phyloP scores from a whole-genome alignment of 306 rosid species.

The Quillaja saponaria region DNA sequence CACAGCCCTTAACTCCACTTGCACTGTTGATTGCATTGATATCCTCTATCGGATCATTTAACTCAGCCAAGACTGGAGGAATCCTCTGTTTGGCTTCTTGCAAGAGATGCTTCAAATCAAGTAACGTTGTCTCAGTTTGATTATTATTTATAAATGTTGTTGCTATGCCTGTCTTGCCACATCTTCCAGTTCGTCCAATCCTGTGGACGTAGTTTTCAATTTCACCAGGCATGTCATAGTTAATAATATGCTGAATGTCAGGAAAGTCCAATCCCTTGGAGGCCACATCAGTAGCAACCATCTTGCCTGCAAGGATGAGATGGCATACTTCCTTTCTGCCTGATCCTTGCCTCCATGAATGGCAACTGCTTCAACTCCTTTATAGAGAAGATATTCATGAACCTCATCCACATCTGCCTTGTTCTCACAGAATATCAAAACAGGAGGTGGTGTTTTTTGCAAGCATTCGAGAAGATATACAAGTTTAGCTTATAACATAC shows the following conservation, averaged over 20 bases:
- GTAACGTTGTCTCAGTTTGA: slow-evolving; percentile 86
- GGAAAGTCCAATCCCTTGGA: slow-evolving; percentile 96
- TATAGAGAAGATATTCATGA: slow-evolving; percentile 84
- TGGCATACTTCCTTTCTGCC: slow-evolving; percentile 85
- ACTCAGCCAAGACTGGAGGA: slow-evolving; percentile 90
- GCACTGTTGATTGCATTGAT: slow-evolving; percentile 59
- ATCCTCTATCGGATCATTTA: slow-evolving; percentile 89
- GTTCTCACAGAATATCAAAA: slow-evolving; percentile 74
- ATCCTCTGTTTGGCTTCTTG: slow-evolving; percentile 97
- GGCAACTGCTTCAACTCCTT: slow-evolving; percentile 95
- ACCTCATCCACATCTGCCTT: too few species aligned
- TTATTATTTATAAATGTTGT: slow-evolving; percentile 92
- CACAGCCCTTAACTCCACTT: slow-evolving; percentile 88
- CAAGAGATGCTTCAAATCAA: slow-evolving; percentile 86
- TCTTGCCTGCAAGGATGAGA: slow-evolving; percentile 71
- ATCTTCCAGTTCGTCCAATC: slow-evolving; percentile 91
- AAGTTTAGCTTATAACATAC: too few species aligned
- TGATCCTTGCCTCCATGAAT: slow-evolving; percentile 96
- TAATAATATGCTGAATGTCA: slow-evolving; percentile 86
- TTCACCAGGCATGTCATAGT: slow-evolving; percentile 93
- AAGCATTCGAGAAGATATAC: slow-evolving; percentile 87
- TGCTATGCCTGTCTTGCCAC: slow-evolving; percentile 92
- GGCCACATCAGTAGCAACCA: slow-evolving; percentile 96
- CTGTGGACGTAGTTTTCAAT: slow-evolving; percentile 95
- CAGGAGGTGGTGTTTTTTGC: slow-evolving; percentile 86